Conservation (phyloP, 148 eudicot species). For the Silene uniflora region DNA sequence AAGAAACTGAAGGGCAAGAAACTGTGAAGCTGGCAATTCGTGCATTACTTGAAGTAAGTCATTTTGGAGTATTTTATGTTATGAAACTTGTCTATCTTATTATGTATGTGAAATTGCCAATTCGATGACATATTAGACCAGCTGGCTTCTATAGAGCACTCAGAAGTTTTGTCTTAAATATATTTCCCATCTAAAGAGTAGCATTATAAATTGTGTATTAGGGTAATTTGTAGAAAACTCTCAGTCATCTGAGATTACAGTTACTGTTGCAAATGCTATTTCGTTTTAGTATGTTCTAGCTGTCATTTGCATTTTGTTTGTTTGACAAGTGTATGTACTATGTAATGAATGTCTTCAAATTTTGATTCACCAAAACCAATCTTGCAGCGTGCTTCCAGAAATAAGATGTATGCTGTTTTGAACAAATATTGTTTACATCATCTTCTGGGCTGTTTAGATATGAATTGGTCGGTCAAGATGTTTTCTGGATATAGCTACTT, state of each 20-base stretch:
- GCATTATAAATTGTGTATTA: not conserved
- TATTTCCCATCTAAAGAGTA: not conserved
- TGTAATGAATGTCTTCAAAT: not conserved
- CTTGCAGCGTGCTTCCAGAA: no score
- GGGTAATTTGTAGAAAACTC: not conserved
- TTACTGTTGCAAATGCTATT: no score
- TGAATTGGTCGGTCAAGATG: no score
- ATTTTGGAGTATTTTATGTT: not conserved
- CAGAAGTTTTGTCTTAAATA: not conserved
- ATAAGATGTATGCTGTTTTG: no score
- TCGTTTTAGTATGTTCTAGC: not conserved
- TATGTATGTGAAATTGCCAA: not conserved
- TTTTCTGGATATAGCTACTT: no score
- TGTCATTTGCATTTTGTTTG: not conserved
- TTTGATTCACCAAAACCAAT: no score
- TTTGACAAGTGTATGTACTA: not conserved
- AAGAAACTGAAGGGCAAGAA: constrained; percentile 93
- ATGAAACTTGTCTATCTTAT: not conserved
- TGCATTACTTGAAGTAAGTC: constrained; percentile 82
- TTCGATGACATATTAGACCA: not conserved
- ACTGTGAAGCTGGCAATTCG: constrained; percentile 90
- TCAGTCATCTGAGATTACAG: not conserved
- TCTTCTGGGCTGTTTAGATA: no score
- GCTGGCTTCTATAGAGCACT: not conserved
- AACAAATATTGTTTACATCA: no score